Evolutionary conservation across 2,329 filamentous ascomycete species (phyloP), one percentile per base, ranked within the genome.

Genomic region (Macrophomina pseudophaseolina): DNA sequence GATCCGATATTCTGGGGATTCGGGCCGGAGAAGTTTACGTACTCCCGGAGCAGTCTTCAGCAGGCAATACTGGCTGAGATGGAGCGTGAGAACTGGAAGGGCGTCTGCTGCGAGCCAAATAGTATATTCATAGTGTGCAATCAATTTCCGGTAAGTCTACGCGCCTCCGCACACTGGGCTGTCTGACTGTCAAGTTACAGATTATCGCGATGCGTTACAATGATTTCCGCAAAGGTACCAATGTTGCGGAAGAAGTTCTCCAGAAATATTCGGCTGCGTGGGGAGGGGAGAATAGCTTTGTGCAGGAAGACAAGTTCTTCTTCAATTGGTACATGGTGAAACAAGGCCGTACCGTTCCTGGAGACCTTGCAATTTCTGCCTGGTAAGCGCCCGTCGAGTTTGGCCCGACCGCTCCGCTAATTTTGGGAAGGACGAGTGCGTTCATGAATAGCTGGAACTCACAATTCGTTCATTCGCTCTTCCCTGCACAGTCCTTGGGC

Each of bases 81-180:
- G 78, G 79, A 80, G 67, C 60, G 70, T 12, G 75, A 77, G 51
- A 71, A 70, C 0, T 82, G 79, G 79, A 68, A 80, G 2, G 79
- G 80, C 0, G 80, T 79, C 1, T 82, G 79, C 56, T 82, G 80
- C 66, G 80, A 82, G 70, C 80, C 79, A 2, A 82, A 82, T 69
- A 70, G 69, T 3, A 73, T 80, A 7, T 80, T 79, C 66, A 69
- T 80, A 4, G 75, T 80, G 52, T 82, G 80, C 70, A 82, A 82
- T 68, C 80, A 81, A 66, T 82, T 82, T 71, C 79, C 79, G 3
- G 78, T 80, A 71, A 23, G 23, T 23, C 3, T 23, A 2, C 23
- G 3, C 48, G 72, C 67, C 32, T 28, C 64, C 46, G 12, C 7
- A 49, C 16, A 12, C 28, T 5, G 42, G 30, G 7, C 4, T 46